These are phyloP conservation scores for Paramecium bursaria DNA, from an alignment of 73 alveolate species.

Conservation along the genomic window DNA sequence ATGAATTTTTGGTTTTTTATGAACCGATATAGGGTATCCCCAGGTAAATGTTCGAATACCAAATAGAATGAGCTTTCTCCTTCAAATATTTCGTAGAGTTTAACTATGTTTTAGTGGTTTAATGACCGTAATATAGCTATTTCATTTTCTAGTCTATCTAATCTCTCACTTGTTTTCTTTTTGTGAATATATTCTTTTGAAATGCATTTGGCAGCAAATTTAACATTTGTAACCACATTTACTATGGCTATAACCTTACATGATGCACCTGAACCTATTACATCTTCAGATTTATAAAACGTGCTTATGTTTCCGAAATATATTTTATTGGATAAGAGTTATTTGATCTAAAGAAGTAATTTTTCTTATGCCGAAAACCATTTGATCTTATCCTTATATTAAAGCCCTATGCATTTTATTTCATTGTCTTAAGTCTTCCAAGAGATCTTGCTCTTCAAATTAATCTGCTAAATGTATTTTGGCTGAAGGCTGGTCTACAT, in stretches of 20 bases:
- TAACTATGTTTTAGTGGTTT: conserved; percentile 5
- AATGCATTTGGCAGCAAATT: conserved; percentile 48
- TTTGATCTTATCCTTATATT: not conserved
- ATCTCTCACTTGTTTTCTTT: conserved; percentile 49
- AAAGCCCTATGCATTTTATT: not conserved
- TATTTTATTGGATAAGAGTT: not conserved
- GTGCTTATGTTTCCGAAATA: not conserved
- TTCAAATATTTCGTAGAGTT: conserved; percentile 15
- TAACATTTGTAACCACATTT: not conserved
- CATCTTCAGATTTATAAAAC: conserved; percentile 33
- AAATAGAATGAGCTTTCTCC: conserved; percentile 23
- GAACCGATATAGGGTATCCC: conserved; percentile 16
- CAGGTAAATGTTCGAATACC: conserved; percentile 28
- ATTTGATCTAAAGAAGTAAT: not conserved
- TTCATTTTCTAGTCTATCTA: conserved; percentile 47
- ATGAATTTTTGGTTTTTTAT: not conserved
- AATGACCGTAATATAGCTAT: conserved; percentile 4
- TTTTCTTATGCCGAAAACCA: conserved; percentile 20
- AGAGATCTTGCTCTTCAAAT: not conserved
- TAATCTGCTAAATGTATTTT: not conserved
- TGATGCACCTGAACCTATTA: conserved; percentile 38
- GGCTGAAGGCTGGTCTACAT: not conserved
- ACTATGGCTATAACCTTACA: conserved; percentile 21
- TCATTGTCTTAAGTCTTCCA: conserved; percentile 3
- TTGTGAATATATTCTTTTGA: conserved; percentile 31